Conservation (phyloP, 129 eudicot species). For the Pulicaria dysenterica region DNA sequence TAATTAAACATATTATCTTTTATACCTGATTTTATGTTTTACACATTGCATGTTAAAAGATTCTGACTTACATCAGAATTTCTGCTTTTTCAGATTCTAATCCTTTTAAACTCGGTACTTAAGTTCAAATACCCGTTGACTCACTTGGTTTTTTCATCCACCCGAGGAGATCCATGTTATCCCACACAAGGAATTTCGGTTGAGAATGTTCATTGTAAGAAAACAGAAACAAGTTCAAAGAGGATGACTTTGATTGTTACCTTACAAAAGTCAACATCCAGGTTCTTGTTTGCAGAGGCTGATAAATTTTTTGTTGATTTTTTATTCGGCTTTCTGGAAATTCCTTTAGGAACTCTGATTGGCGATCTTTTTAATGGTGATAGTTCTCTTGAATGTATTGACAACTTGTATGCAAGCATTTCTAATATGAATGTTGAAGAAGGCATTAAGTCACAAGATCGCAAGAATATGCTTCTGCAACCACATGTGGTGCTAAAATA, state of each 20-base stretch:
- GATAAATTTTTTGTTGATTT: constrained; percentile 38
- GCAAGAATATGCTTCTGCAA: neutral
- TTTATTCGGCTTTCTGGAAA: constrained; percentile 30
- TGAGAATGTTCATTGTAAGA: neutral
- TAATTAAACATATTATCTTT: neutral
- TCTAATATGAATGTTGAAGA: neutral
- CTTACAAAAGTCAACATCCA: constrained; percentile 32
- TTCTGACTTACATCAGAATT: too few relatives aligned
- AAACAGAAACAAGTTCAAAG: too few relatives aligned
- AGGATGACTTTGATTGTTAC: constrained; percentile 19
- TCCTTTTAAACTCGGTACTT: neutral
- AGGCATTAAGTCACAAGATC: neutral
- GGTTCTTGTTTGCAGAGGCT: constrained; percentile 35
- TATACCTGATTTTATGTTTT: too few relatives aligned
- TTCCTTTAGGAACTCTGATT: constrained; percentile 29
- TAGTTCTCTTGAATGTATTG: neutral
- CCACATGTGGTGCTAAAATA: too few relatives aligned
- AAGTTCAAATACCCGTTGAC: constrained; percentile 11
- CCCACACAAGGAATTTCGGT: too few relatives aligned
- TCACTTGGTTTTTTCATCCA: neutral
- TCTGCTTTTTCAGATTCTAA: constrained; percentile 5
- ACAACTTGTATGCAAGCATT: constrained; percentile 35
- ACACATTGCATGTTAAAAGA: too few relatives aligned
- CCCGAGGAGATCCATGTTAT: too few relatives aligned
- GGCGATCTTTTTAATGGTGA: neutral